A percentile compares a stretch with the other conserved stretches of the same genome.
Conservation (phyloP, 805 yeast species). For the Naumovozyma castellii region DNA sequence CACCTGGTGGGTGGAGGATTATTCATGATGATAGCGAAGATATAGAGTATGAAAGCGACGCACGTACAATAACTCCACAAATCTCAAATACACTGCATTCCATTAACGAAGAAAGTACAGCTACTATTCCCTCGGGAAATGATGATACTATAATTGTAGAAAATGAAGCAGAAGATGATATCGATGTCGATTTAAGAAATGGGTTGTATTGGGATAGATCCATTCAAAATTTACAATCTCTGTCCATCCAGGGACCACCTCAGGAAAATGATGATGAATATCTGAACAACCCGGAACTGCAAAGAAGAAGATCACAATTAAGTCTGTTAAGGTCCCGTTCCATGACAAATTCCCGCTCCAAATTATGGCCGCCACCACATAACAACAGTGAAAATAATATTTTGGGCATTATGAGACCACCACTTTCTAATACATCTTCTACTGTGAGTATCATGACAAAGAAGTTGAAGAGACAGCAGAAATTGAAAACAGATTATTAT, state of each 20-base stretch:
- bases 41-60: constrained; percentile 1
- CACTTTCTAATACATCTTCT: background rate
- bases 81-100: background rate
- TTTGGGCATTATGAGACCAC: background rate
- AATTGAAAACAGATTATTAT: constrained; percentile 9
- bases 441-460: background rate
- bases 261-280: constrained; percentile 24
- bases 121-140: background rate
- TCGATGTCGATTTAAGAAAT: constrained; percentile 2
- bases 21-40: constrained; percentile 18
- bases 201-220: constrained; percentile 31
- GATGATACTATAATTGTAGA: background rate
- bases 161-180: background rate
- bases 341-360: background rate
- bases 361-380: background rate
- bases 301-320: constrained; percentile 28
- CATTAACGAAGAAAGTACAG: background rate
- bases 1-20: constrained; percentile 30
- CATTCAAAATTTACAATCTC: constrained; percentile 14
- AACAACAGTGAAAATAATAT: background rate
- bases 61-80: background rate
- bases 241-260: constrained; percentile 1
- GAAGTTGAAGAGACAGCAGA: background rate
- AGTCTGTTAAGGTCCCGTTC: constrained; percentile 14
- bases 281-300: constrained; percentile 22